These are phyloP conservation scores for Dendrostoma leiphaemia DNA, from an alignment of 2,329 filamentous ascomycete species.

Conservation along the genomic window DNA sequence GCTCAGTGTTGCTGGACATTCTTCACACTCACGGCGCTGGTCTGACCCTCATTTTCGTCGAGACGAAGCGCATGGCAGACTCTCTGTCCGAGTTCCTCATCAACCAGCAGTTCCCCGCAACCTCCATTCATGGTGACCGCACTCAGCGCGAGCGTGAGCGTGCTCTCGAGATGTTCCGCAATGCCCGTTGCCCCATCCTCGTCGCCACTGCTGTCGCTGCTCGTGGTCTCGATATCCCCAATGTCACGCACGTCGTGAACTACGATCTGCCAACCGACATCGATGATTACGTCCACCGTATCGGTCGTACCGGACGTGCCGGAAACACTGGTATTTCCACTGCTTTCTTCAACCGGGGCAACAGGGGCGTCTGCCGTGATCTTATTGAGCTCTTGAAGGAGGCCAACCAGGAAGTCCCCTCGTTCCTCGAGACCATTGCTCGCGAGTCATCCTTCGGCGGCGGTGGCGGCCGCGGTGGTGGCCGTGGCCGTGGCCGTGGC, in stretches of 20 bases:
- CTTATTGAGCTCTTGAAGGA: conserved; percentile 98
- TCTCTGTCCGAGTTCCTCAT: conserved; percentile 96
- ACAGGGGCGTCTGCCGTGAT: conserved; percentile 95
- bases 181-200: conserved; percentile 89
- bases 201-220: conserved; percentile 97
- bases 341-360: conserved; percentile 99
- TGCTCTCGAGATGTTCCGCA: conserved; percentile 96
- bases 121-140: conserved; percentile 97
- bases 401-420: conserved; percentile 93
- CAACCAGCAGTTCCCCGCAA: conserved; percentile 97
- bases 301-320: conserved; percentile 99
- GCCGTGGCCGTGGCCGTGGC: conserved; percentile 70
- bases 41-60: conserved; percentile 95
- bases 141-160: conserved; percentile 99
- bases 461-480: conserved; percentile 57
- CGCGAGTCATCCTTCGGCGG: conserved; percentile 88
- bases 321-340: conserved; percentile 98
- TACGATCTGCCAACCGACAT: conserved; percentile 99
- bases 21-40: conserved; percentile 89
- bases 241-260: conserved; percentile 97
- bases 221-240: conserved; percentile 87
- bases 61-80: conserved; percentile 99
- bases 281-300: conserved; percentile 98
- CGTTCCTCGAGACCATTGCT: conserved; percentile 95
- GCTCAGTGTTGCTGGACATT: conserved; percentile 94